Evolutionary conservation across 73 alveolate species (phyloP).

Genomic region (Paramecium tetraurelia): DNA sequence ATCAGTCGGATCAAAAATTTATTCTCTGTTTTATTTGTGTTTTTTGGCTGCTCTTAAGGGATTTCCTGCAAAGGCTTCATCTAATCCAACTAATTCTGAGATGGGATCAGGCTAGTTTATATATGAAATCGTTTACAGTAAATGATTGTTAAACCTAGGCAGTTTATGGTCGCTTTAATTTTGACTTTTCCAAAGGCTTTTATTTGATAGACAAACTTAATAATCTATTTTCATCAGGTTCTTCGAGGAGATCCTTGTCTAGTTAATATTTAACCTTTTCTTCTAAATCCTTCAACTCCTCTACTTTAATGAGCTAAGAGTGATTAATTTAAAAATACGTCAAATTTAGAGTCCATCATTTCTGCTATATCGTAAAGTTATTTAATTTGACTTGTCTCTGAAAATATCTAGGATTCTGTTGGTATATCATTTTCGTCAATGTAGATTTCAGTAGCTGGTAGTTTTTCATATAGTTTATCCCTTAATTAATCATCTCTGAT

Average conservation of each 20-base stretch:
- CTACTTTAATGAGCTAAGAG: not conserved
- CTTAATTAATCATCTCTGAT: not conserved
- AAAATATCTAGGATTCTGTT: not conserved
- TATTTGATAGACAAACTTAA: not conserved
- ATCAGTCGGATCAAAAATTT: slow-evolving; percentile 22
- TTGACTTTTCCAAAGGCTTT: slow-evolving; percentile 1
- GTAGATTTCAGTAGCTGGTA: not conserved
- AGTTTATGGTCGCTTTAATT: slow-evolving; percentile 5
- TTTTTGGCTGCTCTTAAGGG: slow-evolving; percentile 41
- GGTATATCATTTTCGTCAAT: slow-evolving; percentile 14
- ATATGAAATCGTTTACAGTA: not conserved
- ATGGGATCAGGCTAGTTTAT: not conserved
- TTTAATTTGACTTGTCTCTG: not conserved
- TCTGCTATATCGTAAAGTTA: slow-evolving; percentile 8
- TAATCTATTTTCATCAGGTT: slow-evolving; percentile 30
- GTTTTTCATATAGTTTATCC: not conserved
- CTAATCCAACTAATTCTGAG: not conserved
- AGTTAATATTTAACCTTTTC: not conserved
- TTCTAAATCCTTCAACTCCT: not conserved
- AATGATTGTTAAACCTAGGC: not conserved
- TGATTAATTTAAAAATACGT: not conserved
- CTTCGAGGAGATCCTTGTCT: not conserved
- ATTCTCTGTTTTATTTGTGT: not conserved
- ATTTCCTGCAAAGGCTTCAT: slow-evolving; percentile 40
- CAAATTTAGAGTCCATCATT: not conserved